Evolutionary conservation across 75 land plant genomes (phyloP).

Genomic region (Ceratopteris richardii): DNA sequence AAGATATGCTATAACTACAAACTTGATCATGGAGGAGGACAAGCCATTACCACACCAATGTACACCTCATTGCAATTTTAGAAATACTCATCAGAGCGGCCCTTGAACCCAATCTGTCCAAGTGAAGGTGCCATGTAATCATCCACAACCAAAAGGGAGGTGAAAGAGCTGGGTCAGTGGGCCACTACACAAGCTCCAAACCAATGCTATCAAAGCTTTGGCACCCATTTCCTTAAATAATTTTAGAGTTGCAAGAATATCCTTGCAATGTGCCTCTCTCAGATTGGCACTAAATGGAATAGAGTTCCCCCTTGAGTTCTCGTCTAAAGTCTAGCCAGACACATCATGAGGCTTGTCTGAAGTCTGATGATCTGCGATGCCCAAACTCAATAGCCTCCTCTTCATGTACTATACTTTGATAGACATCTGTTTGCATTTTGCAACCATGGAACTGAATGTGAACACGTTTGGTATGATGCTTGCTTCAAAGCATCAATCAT

Average conservation of each 20-base stretch:
- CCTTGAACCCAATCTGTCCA: too few relatives aligned
- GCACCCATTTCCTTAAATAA: constrained; percentile 87
- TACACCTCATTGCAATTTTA: too few relatives aligned
- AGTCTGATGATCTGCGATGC: neutral
- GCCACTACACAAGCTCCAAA: too few relatives aligned
- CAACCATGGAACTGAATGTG: constrained; percentile 92
- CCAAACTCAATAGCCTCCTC: neutral
- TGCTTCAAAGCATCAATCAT: constrained; percentile 63
- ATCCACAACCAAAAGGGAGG: too few relatives aligned
- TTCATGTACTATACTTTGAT: neutral
- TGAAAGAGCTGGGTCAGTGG: too few relatives aligned
- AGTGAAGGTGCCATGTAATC: too few relatives aligned
- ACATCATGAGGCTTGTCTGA: neutral
- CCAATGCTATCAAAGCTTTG: too few relatives aligned
- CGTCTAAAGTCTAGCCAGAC: neutral
- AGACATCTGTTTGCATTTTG: constrained; percentile 12
- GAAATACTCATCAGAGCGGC: too few relatives aligned
- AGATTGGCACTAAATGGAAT: neutral
- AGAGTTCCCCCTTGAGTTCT: neutral
- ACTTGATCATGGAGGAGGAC: too few relatives aligned
- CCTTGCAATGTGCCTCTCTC: neutral
- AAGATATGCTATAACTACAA: too few relatives aligned
- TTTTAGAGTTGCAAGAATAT: constrained; percentile 47
- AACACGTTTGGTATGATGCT: constrained; percentile 92
- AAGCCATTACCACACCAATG: too few relatives aligned